A percentile compares a stretch with the other conserved stretches of the same genome.
phyloP scores from a whole-genome alignment of 1,284 basidiomycete genomes.

The Wallemia hederae region DNA sequence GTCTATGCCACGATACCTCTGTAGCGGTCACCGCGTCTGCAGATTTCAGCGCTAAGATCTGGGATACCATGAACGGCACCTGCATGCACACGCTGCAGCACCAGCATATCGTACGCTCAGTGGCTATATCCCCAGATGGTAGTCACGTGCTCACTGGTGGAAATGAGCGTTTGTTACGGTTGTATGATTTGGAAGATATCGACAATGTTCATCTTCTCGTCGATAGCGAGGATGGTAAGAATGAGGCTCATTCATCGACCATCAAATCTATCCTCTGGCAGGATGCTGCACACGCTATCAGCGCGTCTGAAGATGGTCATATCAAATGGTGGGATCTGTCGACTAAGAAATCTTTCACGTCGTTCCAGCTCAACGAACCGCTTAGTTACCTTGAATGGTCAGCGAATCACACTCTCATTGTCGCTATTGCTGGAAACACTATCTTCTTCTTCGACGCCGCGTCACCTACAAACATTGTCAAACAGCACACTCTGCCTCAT shows the following conservation, averaged over 20 bases:
- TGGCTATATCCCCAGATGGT: constrained; percentile 43
- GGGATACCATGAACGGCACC: constrained; percentile 79
- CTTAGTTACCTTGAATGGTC: constrained; percentile 87
- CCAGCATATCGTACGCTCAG: constrained; percentile 88
- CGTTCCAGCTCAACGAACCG: constrained; percentile 40
- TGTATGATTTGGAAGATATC: neutral
- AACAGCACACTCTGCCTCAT: constrained; percentile 38
- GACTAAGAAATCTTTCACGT: constrained; percentile 37
- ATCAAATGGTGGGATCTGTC: constrained; percentile 85
- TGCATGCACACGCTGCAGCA: constrained; percentile 76
- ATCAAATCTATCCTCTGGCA: neutral
- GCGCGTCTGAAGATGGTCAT: constrained; percentile 1
- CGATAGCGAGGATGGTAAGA: neutral
- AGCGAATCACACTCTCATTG: constrained; percentile 48
- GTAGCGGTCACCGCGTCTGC: constrained; percentile 78
- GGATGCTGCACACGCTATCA: neutral
- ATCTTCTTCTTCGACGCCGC: constrained; percentile 39
- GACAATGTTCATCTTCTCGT: neutral
- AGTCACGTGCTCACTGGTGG: constrained; percentile 63
- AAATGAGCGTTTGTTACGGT: constrained; percentile 30
- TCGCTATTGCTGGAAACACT: constrained; percentile 67
- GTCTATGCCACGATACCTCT: constrained; percentile 59
- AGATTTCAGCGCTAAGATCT: constrained; percentile 94
- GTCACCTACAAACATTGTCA: constrained; percentile 1
- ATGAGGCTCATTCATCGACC: neutral